Evolutionary conservation across 345 rosid species (phyloP), one percentile per base, ranked within the genome.

Genomic region (Rhodomyrtus tomentosa): DNA sequence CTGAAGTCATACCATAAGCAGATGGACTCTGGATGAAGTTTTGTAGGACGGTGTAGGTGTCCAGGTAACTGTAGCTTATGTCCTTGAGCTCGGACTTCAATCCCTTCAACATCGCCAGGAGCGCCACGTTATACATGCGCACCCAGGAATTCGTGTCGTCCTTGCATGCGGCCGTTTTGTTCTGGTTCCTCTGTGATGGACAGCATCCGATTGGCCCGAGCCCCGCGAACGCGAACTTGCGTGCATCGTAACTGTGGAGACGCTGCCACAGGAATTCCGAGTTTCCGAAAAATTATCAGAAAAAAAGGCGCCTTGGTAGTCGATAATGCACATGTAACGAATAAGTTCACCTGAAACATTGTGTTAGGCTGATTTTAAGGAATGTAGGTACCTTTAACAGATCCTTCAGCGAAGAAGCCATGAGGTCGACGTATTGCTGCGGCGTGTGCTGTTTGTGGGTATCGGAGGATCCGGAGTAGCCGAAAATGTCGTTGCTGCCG

Each of bases 161-260:
- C 50, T 87, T 86, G 88, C 98, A 95, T 83, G 85, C 92, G 36
- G 83, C 84, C 25, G 86, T 87, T 32, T 86, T 59, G 85, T 85
- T 87, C 86, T 90, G 91, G 36, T 21, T 32, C 88, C 98, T 90
- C 74, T 51, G 80, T 2, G 87, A 83, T 6, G 98, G 98, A 54
- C 82, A 84, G 83, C 98, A 95, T 10, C 98, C 98, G 25, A 93
- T 82, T 22, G 83, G 48, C 5, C 86, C 92, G 16, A 92, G 81
- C n/a, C 95, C 98, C 11, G 88, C 14, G 6, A 91, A 40, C n/a
- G 90, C 87, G 55, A 92, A 94, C 81, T 90, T 94, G 25, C 92
- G 93, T 0, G 92, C 98, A 82, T 91, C 92, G 3, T 83, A 20
- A 8, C 55, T 83, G 76, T 94, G 53, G 51, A 95, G 22, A 68